Evolutionary conservation across 176 grass and related monocot species (phyloP).

Genomic region (Aechmea fasciata): DNA sequence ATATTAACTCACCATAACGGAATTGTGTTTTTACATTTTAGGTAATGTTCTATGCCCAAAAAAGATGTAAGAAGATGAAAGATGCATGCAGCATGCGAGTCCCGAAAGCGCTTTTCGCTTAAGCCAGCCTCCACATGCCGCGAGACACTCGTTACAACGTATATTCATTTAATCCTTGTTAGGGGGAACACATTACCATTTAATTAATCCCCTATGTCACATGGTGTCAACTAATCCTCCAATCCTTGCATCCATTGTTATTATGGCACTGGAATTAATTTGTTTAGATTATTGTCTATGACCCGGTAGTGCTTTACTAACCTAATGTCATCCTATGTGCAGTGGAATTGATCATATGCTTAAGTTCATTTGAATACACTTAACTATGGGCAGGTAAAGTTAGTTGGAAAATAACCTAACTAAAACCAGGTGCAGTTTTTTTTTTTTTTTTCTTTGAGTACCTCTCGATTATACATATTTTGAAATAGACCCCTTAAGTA

Average conservation of each 20-base stretch:
- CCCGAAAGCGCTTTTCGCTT: no score
- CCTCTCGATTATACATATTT: no score
- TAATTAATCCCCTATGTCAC: conserved; percentile 13
- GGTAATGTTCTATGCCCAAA: no score
- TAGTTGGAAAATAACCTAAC: background rate
- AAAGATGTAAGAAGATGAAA: no score
- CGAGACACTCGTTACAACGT: conserved; percentile 11
- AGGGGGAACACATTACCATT: conserved; percentile 7
- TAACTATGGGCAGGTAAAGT: background rate
- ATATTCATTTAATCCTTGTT: background rate
- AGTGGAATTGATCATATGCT: conserved; percentile 13
- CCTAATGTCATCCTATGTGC: conserved; percentile 32
- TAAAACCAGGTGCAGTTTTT: background rate
- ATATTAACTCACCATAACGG: no score
- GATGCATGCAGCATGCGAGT: no score
- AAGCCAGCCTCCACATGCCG: background rate
- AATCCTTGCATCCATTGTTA: no score
- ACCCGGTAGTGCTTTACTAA: background rate
- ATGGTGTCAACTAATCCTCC: conserved; percentile 25
- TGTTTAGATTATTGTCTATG: background rate
- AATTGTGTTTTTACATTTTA: no score
- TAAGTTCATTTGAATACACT: background rate
- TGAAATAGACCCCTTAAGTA: background rate
- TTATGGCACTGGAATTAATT: background rate
- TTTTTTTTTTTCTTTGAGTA: background rate